Percentiles rank a stretch among this genome's conserved stretches.
Evolutionary conservation across 345 rosid species (phyloP).

Genomic region (Microthlaspi erraticum): DNA sequence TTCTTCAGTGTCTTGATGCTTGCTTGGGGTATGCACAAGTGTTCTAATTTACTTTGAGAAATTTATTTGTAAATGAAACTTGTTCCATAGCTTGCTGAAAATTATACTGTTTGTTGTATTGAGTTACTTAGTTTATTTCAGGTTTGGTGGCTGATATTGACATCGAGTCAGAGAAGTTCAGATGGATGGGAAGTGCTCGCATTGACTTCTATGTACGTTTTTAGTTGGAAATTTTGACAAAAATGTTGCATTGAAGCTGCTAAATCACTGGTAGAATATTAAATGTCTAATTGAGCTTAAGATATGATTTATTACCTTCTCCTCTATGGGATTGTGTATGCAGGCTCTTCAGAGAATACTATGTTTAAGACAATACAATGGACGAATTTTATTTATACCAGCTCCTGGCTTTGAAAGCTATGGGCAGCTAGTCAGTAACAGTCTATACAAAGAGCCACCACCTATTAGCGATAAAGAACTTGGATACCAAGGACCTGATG

Average conservation of each 20-base stretch:
- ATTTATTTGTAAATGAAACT: not conserved
- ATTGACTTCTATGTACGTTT: conserved; percentile 78
- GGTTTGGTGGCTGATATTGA: conserved; percentile 96
- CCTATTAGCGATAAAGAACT: conserved; percentile 33
- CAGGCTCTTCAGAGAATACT: conserved; percentile 78
- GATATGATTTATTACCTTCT: not conserved
- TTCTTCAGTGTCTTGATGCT: conserved; percentile 90
- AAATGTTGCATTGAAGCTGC: conserved; percentile 3
- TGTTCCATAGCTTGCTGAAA: conserved; percentile 6
- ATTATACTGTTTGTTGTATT: not conserved
- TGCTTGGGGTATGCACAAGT: conserved; percentile 77
- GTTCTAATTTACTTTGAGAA: conserved; percentile 14
- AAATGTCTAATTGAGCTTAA: not conserved
- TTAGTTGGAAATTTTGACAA: not conserved
- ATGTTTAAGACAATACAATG: conserved; percentile 68
- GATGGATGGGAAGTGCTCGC: conserved; percentile 96
- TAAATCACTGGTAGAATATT: not conserved
- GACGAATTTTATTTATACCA: conserved; percentile 73
- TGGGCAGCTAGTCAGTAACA: conserved; percentile 66
- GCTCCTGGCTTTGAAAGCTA: conserved; percentile 87
- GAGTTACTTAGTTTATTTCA: conserved; percentile 41
- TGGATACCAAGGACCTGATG: conserved; percentile 70
- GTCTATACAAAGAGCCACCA: conserved; percentile 44
- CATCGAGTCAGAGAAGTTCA: conserved; percentile 88
- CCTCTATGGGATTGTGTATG: not conserved